These are phyloP conservation scores for Nemania serpens DNA, from an alignment of 2,329 filamentous ascomycete genomes.

Conservation along the genomic window DNA sequence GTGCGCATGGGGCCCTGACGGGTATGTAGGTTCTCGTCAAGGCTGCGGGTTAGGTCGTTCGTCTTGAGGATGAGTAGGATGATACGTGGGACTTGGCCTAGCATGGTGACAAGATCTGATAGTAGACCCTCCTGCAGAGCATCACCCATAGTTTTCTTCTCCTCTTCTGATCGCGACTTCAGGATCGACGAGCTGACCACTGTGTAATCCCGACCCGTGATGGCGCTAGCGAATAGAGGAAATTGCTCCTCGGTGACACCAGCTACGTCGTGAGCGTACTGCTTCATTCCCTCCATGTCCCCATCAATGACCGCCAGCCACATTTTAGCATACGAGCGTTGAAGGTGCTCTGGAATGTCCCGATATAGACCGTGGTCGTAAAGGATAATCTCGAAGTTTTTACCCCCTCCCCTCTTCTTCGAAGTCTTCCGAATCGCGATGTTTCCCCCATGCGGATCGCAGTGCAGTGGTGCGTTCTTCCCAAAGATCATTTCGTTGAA, in stretches of 20 bases:
- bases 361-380: slow-evolving; percentile 98
- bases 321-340: slow-evolving; percentile 90
- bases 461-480: slow-evolving; percentile 84
- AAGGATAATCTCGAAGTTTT: slow-evolving; percentile 93
- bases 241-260: slow-evolving; percentile 89
- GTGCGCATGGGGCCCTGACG: slow-evolving; percentile 66
- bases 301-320: slow-evolving; percentile 96
- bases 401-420: slow-evolving; percentile 55
- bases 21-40: slow-evolving; percentile 89
- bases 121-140: slow-evolving; percentile 87
- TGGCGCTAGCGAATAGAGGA: slow-evolving; percentile 91
- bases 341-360: slow-evolving; percentile 78
- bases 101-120: slow-evolving; percentile 82
- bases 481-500: slow-evolving; percentile 99
- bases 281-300: slow-evolving; percentile 83
- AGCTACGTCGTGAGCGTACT: slow-evolving; percentile 86
- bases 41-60: slow-evolving; percentile 90
- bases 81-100: slow-evolving; percentile 87
- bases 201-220: slow-evolving; percentile 89
- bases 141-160: slow-evolving; percentile 85
- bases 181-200: slow-evolving; percentile 68
- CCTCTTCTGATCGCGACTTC: slow-evolving; percentile 67
- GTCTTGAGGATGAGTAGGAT: slow-evolving; percentile 97
- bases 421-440: slow-evolving; percentile 85
- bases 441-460: slow-evolving; percentile 96